Evolutionary conservation across 306 rosid genomes (phyloP).

Genomic region (Acacia crassicarpa): DNA sequence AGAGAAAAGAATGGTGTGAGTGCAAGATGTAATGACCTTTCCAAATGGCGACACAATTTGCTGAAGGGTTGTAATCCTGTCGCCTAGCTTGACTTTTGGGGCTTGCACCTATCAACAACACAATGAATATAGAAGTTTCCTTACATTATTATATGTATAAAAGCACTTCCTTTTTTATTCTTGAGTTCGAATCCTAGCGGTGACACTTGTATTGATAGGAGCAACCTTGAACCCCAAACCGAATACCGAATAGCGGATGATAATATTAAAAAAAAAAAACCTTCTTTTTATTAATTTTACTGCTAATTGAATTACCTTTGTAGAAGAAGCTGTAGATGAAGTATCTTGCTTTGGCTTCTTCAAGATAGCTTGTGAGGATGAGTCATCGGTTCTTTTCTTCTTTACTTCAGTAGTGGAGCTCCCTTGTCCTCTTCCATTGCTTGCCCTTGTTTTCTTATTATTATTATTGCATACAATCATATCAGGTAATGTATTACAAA

Average conservation of each 20-base stretch:
- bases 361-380: constrained; percentile 56
- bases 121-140: constrained; percentile 34
- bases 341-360: constrained; percentile 71
- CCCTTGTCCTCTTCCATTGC: constrained; percentile 62
- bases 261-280: too few relatives aligned
- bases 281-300: not conserved
- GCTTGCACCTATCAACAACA: constrained; percentile 58
- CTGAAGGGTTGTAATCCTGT: constrained; percentile 87
- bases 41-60: constrained; percentile 99
- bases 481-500: not conserved
- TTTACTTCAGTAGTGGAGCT: constrained; percentile 59
- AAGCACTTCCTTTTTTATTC: too few relatives aligned
- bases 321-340: constrained; percentile 51
- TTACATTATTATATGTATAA: not conserved
- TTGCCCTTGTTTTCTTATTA: constrained; percentile 48
- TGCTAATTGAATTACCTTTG: constrained; percentile 54
- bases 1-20: not conserved
- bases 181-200: too few relatives aligned
- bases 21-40: constrained; percentile 61
- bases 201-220: too few relatives aligned
- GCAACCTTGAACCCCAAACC: too few relatives aligned
- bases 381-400: constrained; percentile 85
- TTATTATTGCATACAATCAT: not conserved
- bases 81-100: constrained; percentile 91
- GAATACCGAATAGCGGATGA: too few relatives aligned